Percentiles rank a stretch among this genome's conserved stretches.
These are phyloP conservation scores for Vaccinium vitisidaea DNA, from an alignment of 148 eudicot genomes.

Conservation along the genomic window DNA sequence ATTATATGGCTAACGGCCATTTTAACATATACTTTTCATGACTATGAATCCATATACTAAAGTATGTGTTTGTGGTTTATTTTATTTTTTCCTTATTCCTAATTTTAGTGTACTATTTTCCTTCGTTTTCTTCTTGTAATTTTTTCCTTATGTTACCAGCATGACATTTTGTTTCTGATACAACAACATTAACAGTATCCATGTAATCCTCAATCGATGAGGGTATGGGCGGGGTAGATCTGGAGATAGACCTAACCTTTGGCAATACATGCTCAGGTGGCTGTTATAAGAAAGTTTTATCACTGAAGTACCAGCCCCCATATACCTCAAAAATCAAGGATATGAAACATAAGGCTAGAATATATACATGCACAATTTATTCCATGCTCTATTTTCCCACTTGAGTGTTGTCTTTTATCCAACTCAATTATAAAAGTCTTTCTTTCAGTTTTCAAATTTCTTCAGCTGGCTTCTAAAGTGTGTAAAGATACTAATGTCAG, in stretches of 20 bases:
- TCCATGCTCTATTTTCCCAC: neutral
- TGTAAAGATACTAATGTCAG: slow-evolving; percentile 85
- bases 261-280: neutral
- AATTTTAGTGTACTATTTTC: neutral
- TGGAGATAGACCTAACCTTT: neutral
- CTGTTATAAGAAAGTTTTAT: neutral
- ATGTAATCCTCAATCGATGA: neutral
- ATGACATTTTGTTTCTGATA: neutral
- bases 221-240: neutral
- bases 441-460: slow-evolving; percentile 82
- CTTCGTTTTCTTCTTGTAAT: neutral
- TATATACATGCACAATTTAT: neutral
- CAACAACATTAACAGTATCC: neutral
- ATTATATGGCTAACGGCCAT: neutral
- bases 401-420: neutral
- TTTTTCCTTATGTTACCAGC: neutral
- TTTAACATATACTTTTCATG: neutral
- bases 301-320: neutral
- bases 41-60: neutral
- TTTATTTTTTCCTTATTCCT: neutral
- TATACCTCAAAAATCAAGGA: neutral
- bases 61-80: neutral
- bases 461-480: slow-evolving; percentile 88
- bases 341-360: neutral
- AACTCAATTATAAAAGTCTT: slow-evolving; percentile 15